These are phyloP conservation scores for Suillus fuscotomentosus DNA, from an alignment of 768 basidiomycete genomes.

Conservation along the genomic window DNA sequence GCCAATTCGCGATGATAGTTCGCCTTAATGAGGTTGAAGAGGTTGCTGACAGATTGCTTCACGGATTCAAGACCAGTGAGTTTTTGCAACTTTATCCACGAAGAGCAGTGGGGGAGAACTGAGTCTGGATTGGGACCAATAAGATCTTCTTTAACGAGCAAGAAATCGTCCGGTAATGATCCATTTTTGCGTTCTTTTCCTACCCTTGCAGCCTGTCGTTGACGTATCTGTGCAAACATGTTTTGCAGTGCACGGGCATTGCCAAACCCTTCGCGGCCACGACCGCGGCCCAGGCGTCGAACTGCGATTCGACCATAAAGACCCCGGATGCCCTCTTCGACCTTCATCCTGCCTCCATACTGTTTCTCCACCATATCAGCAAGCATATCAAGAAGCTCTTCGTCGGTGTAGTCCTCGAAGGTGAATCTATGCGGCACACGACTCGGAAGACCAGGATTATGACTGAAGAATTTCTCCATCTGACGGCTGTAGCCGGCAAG, in stretches of 20 bases:
- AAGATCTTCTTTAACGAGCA: constrained; percentile 49
- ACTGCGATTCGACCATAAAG: constrained; percentile 47
- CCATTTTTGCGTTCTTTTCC: constrained; percentile 38
- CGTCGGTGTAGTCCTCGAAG: constrained; percentile 56
- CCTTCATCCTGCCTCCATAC: constrained; percentile 45
- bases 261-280: constrained; percentile 55
- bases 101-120: constrained; percentile 38
- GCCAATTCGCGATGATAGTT: constrained; percentile 56
- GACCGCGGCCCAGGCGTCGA: constrained; percentile 50
- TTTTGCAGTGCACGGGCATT: constrained; percentile 57
- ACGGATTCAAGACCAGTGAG: constrained; percentile 52
- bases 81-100: constrained; percentile 47
- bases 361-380: constrained; percentile 40
- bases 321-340: constrained; percentile 31
- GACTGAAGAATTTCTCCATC: constrained; percentile 71
- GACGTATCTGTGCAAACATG: constrained; percentile 39
- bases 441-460: constrained; percentile 61
- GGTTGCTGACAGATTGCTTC: constrained; percentile 45
- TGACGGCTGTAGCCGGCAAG: constrained; percentile 62
- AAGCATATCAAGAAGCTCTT: constrained; percentile 51
- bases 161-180: constrained; percentile 41
- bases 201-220: constrained; percentile 50
- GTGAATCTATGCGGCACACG: constrained; percentile 55
- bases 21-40: constrained; percentile 40
- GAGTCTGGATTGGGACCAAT: constrained; percentile 57